Evolutionary conservation across 345 rosid species (phyloP).

Genomic region (Trapa bicornis): DNA sequence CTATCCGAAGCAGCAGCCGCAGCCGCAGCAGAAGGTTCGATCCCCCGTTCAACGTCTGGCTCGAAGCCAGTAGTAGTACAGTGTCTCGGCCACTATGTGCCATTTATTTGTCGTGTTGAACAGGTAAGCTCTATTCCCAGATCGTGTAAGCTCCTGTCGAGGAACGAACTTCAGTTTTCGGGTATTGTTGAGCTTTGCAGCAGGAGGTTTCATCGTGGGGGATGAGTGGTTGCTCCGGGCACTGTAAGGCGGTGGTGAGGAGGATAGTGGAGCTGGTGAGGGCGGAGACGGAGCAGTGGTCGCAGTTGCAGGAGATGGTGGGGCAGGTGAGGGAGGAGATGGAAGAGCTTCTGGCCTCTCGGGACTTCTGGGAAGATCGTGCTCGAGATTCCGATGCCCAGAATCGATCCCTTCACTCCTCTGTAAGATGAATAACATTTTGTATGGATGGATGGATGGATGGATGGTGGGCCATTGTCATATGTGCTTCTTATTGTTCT

Average conservation of each 20-base stretch:
- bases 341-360: conserved; percentile 71
- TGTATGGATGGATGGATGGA: too few relatives aligned
- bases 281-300: conserved; percentile 93
- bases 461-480: background rate
- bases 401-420: conserved; percentile 40
- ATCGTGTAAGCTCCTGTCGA: too few relatives aligned
- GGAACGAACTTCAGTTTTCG: too few relatives aligned
- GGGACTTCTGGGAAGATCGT: conserved; percentile 85
- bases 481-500: background rate
- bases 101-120: conserved; percentile 17
- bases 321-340: conserved; percentile 74
- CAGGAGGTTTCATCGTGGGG: background rate
- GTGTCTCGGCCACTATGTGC: conserved; percentile 20
- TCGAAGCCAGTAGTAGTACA: conserved; percentile 24
- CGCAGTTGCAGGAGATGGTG: conserved; percentile 94
- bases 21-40: conserved; percentile 15
- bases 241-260: conserved; percentile 56
- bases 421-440: conserved; percentile 25
- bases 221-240: conserved; percentile 37
- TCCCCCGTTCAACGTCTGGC: conserved; percentile 18
- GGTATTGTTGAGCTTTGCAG: too few relatives aligned
- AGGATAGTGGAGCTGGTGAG: conserved; percentile 68
- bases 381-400: conserved; percentile 53
- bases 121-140: conserved; percentile 18
- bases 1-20: conserved; percentile 17